Conservation (phyloP, 1,284 basidiomycete species). For the Irpex rosettiformis region DNA sequence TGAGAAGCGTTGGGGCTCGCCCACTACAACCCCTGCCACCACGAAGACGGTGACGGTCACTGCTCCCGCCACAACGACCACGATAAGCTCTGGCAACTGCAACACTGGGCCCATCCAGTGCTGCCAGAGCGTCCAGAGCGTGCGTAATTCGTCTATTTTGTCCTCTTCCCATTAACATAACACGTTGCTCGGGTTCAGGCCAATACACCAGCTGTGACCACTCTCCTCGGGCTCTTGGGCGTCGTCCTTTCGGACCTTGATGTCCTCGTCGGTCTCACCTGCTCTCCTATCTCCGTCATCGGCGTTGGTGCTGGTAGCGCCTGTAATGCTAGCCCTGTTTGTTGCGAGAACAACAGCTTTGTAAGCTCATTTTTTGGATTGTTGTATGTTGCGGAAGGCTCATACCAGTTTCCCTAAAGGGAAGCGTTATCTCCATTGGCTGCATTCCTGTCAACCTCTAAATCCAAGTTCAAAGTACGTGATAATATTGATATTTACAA, state of each 20-base stretch:
- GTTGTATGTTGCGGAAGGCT: too few species aligned
- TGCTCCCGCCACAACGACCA: conserved; percentile 3
- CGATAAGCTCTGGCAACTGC: conserved; percentile 2
- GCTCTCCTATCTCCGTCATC: conserved; percentile 24
- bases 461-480: neutral
- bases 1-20: conserved; percentile 1
- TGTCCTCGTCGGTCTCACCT: conserved; percentile 20
- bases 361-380: conserved; percentile 1
- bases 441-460: conserved; percentile 22
- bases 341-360: conserved; percentile 24
- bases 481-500: neutral
- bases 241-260: conserved; percentile 18
- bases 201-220: neutral
- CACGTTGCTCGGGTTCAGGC: neutral
- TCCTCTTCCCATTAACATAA: too few species aligned
- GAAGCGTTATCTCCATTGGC: conserved; percentile 21
- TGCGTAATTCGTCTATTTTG: neutral
- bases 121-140: conserved; percentile 10
- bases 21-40: conserved; percentile 2
- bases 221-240: conserved; percentile 14
- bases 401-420: conserved; percentile 5
- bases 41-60: conserved; percentile 9
- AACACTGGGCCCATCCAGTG: conserved; percentile 13
- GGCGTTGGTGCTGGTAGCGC: conserved; percentile 17
- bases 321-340: conserved; percentile 19